Conservation (phyloP, 2,329 filamentous ascomycete genomes). For the Cryphonectria japonica region DNA sequence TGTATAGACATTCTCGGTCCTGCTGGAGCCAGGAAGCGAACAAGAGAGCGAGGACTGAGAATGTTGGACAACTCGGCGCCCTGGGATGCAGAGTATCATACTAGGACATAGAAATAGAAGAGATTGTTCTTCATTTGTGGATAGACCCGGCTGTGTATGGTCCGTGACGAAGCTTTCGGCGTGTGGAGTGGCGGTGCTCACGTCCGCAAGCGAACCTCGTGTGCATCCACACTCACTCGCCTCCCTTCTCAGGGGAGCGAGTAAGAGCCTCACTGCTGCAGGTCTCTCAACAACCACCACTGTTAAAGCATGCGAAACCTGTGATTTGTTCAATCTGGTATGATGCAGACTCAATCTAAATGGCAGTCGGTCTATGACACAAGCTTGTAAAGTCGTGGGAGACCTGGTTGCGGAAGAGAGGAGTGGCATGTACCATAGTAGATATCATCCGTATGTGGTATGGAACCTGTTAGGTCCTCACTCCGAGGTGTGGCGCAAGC, state of each 20-base stretch:
- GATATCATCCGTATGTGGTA: not conserved
- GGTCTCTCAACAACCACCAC: not conserved
- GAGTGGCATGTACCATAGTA: not conserved
- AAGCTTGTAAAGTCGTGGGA: too few species aligned
- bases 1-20: not conserved
- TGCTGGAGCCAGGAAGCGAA: not conserved
- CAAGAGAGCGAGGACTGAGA: constrained; percentile 10
- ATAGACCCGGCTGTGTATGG: not conserved
- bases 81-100: constrained; percentile 14
- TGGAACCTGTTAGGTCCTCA: not conserved
- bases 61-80: constrained; percentile 9
- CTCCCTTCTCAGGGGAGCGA: not conserved
- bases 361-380: not conserved
- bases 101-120: constrained; percentile 29
- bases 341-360: not conserved
- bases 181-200: not conserved
- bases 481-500: constrained; percentile 1
- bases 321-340: not conserved
- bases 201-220: not conserved
- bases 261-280: not conserved
- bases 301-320: not conserved
- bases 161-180: not conserved
- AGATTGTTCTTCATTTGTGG: constrained; percentile 9
- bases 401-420: too few species aligned
- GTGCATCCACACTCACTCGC: not conserved